Conservation (phyloP, 31 red algal genomes). For the Pterothamnion heteromorphum region DNA sequence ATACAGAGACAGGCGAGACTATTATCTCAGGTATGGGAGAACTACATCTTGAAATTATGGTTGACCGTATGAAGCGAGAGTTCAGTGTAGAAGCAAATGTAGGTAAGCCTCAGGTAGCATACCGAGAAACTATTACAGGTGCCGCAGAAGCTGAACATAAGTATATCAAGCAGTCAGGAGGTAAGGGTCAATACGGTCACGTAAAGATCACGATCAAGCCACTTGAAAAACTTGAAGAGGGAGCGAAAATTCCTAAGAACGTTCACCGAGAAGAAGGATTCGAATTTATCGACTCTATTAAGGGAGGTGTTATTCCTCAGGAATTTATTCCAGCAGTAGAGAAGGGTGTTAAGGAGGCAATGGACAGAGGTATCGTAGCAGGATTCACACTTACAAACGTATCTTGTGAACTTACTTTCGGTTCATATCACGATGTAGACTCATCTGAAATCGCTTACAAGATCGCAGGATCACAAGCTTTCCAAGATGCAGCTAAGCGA, state of each 20-base stretch:
- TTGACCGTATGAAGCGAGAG: conserved; percentile 56
- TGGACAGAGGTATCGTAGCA: conserved; percentile 50
- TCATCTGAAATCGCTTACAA: not conserved
- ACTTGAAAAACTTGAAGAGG: not conserved
- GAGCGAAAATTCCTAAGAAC: not conserved
- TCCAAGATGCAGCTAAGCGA: not conserved
- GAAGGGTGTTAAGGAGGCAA: conserved; percentile 50
- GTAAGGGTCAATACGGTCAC: conserved; percentile 52
- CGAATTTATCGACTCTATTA: not conserved
- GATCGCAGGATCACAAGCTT: not conserved
- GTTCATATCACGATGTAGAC: not conserved
- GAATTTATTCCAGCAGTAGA: conserved; percentile 35
- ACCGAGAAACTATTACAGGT: conserved; percentile 62
- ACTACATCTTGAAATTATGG: conserved; percentile 84
- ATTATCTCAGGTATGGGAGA: conserved; percentile 90
- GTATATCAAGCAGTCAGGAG: conserved; percentile 40
- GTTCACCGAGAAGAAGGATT: not conserved
- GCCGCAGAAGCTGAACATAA: conserved; percentile 49
- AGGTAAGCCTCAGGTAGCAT: conserved; percentile 64
- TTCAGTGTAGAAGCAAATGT: conserved; percentile 49
- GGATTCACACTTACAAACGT: conserved; percentile 49
- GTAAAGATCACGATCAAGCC: conserved; percentile 41
- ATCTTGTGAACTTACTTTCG: not conserved
- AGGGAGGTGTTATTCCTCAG: not conserved
- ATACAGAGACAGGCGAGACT: conserved; percentile 71